These are phyloP conservation scores for Fusarium anguioides DNA, from an alignment of 2,329 filamentous ascomycete species.

Conservation along the genomic window DNA sequence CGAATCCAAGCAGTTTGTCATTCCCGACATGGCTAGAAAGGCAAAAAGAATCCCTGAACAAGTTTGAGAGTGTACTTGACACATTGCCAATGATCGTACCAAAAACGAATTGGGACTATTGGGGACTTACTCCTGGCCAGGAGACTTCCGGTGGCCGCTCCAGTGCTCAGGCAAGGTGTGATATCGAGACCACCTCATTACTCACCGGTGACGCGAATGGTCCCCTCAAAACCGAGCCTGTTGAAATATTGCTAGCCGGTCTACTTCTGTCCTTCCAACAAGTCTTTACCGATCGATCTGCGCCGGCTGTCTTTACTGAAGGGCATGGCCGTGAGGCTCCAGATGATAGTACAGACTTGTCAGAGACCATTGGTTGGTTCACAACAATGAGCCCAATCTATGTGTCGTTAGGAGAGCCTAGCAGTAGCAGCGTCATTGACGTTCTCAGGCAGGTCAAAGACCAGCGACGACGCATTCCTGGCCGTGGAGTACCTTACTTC, in stretches of 20 bases:
- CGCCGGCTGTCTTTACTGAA: background rate
- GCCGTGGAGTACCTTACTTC: background rate
- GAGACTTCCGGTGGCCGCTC: background rate
- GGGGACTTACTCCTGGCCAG: background rate
- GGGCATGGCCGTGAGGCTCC: too few relatives aligned
- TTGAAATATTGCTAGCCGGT: background rate
- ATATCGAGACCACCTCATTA: background rate
- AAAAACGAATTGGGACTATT: background rate
- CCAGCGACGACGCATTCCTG: conserved; percentile 1
- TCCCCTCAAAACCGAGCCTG: background rate
- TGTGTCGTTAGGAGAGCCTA: background rate
- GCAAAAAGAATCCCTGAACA: background rate
- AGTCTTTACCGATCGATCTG: background rate
- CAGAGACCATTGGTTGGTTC: conserved; percentile 3
- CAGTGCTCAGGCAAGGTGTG: background rate
- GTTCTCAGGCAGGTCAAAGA: conserved; percentile 2
- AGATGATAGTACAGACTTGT: background rate
- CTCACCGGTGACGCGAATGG: background rate
- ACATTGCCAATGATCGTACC: background rate
- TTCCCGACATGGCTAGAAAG: background rate
- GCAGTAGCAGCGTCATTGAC: background rate
- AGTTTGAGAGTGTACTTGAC: background rate
- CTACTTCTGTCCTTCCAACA: background rate
- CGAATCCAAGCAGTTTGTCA: background rate
- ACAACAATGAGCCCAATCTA: background rate